These are phyloP conservation scores for Cylindrotheca fusiformis DNA, from an alignment of 108 stramenopile species.

Conservation along the genomic window DNA sequence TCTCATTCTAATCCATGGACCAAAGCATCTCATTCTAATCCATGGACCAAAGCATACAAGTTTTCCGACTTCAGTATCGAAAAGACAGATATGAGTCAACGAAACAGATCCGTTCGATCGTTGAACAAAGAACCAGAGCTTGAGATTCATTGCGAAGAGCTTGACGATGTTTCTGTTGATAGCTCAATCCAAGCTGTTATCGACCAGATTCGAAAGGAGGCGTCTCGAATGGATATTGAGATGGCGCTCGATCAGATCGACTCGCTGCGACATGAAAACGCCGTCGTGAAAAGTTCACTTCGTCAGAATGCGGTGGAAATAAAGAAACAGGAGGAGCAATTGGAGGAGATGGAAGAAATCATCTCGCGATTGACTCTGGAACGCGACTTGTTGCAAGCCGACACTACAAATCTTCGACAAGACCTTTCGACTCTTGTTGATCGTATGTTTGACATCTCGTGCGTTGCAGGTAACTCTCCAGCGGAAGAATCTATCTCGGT, in stretches of 20 bases:
- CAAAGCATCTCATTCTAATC: too few species aligned
- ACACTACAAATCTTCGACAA: constrained; percentile 28
- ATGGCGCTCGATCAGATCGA: constrained; percentile 39
- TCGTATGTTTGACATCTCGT: constrained; percentile 38
- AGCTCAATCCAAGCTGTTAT: constrained; percentile 35
- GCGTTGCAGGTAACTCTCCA: background rate
- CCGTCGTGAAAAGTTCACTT: constrained; percentile 16
- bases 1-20: too few species aligned
- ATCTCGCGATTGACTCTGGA: constrained; percentile 35
- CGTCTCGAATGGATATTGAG: constrained; percentile 33
- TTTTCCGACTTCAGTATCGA: too few species aligned
- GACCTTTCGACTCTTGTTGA: constrained; percentile 32
- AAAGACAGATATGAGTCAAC: too few species aligned
- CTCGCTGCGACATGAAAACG: constrained; percentile 29
- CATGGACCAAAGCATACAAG: too few species aligned
- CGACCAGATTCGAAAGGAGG: constrained; percentile 39
- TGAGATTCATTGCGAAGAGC: too few species aligned
- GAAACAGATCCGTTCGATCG: too few species aligned
- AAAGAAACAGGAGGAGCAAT: constrained; percentile 12
- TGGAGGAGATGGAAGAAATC: constrained; percentile 18
- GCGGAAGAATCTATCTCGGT: background rate
- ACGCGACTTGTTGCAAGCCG: constrained; percentile 38
- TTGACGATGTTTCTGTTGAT: constrained; percentile 4
- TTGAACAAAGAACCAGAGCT: too few species aligned
- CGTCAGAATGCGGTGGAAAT: constrained; percentile 15